Base-by-base conservation (phyloP, 352 stramenopile species). In the Phytophthora pseudosyringae region DNA sequence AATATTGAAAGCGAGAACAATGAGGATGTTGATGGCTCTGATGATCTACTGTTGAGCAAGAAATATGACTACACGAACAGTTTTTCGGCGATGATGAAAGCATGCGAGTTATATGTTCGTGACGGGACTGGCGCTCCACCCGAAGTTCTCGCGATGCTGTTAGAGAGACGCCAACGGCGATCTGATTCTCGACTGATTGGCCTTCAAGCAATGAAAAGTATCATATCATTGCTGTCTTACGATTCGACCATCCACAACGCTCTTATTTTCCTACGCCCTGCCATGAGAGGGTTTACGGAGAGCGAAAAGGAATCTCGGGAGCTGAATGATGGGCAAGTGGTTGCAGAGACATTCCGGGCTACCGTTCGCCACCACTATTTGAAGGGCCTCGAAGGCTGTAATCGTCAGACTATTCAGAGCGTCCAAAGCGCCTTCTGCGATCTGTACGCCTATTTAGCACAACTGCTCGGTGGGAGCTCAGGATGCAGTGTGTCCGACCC, bases 331-430 rank as follows among this genome's bases (percentile, higher is more conserved):
- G 81, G 78, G 0, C 80, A 91, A 44, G 69, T 91, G n/a, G 68
- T 95, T 1, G 81, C 83, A 4, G 85, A 94, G 53, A 93, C 82
- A 1, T 96, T 96, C 50, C 85, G 88, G 8, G 86, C 88, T 41
- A 96, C 88, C 0, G 85, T 94, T 35, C 75, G 88, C 1, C 88
- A 96, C 38, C 88, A 96, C 46, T 95, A 96, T 45, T 61, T 95
- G 26, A 96, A 96, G 59, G 86, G 87, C 13, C 75, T 96, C 12
- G 88, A 96, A 71, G 88, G 86, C 0, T 96, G 85, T 51, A 90
- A 80, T 65, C 75, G 82, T 13, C 75, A 78, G 4, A 88, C 74
- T 18, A 71, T 83, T 5, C 64, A 93, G 29, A 67, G 58, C 6
- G 76, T 94, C 10, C 86, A 91, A 58, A 49, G 47, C 10, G 78